Evolutionary conservation across 805 yeast species (phyloP).

Genomic region (Starmerella floris): DNA sequence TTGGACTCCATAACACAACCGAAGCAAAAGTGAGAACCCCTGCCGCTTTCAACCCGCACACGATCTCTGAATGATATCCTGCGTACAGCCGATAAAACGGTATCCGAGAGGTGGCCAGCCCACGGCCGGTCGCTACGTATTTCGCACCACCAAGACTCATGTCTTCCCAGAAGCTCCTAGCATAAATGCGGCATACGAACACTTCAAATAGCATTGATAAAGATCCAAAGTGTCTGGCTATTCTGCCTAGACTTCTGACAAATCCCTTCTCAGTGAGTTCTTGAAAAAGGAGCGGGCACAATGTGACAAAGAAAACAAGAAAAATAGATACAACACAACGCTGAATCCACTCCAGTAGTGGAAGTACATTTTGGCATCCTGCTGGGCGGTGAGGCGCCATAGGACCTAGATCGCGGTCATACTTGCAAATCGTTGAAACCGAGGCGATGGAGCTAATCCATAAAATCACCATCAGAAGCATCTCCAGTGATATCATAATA

Average conservation of each 20-base stretch:
- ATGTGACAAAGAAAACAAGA: conserved; percentile 59
- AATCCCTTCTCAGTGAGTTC: conserved; percentile 65
- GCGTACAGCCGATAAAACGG: conserved; percentile 54
- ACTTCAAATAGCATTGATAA: conserved; percentile 69
- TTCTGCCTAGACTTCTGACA: conserved; percentile 51
- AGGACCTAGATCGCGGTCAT: conserved; percentile 43
- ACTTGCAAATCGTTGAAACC: conserved; percentile 48
- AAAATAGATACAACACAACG: conserved; percentile 62
- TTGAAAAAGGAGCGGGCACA: conserved; percentile 63
- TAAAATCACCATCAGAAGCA: conserved; percentile 44
- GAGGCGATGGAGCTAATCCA: conserved; percentile 53
- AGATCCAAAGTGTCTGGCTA: conserved; percentile 53
- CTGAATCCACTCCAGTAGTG: conserved; percentile 62
- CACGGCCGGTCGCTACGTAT: conserved; percentile 73
- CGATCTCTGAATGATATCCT: conserved; percentile 46
- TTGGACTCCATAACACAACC: conserved; percentile 60
- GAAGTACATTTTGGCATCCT: conserved; percentile 60
- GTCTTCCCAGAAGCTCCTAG: conserved; percentile 55
- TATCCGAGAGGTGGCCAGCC: conserved; percentile 61
- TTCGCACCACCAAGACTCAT: conserved; percentile 67
- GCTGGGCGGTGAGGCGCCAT: conserved; percentile 49
- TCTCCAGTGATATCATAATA: conserved; percentile 53
- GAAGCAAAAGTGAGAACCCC: conserved; percentile 45
- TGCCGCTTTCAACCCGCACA: conserved; percentile 42
- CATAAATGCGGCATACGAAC: conserved; percentile 64